phyloP scores from a whole-genome alignment of 1,284 basidiomycete genomes.

The Thecaphora thlaspeos region DNA sequence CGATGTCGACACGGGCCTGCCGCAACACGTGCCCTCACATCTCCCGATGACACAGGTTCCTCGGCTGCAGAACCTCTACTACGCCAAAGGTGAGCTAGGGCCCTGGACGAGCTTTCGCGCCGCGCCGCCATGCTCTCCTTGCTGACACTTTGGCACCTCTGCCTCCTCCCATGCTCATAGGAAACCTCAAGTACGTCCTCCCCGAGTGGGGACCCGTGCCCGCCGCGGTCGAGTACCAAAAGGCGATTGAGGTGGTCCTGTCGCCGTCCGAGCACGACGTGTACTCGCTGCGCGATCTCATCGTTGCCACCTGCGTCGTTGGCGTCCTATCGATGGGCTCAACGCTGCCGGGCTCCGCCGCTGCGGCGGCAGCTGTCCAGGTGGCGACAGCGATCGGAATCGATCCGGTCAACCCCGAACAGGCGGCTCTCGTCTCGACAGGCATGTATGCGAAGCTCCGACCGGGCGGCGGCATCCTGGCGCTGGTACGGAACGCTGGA shows the following conservation, averaged over 20 bases:
- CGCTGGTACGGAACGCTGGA: constrained; percentile 43
- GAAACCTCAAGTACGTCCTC: constrained; percentile 59
- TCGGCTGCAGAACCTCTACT: constrained; percentile 61
- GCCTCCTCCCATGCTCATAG: not conserved
- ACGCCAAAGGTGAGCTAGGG: constrained; percentile 57
- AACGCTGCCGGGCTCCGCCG: constrained; percentile 37
- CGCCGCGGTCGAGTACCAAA: constrained; percentile 59
- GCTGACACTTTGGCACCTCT: no score
- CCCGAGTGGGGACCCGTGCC: constrained; percentile 35
- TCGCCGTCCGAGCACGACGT: constrained; percentile 28
- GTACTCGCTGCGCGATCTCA: constrained; percentile 44
- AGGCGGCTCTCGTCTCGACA: constrained; percentile 24
- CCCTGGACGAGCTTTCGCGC: no score
- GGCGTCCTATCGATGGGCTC: constrained; percentile 47
- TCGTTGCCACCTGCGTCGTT: constrained; percentile 47
- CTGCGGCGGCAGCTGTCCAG: constrained; percentile 30
- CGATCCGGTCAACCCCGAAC: constrained; percentile 29
- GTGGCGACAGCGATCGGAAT: constrained; percentile 41
- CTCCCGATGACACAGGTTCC: constrained; percentile 59
- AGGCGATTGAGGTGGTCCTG: constrained; percentile 54
- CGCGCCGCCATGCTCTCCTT: not conserved
- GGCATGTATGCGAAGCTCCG: constrained; percentile 38
- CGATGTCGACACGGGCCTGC: constrained; percentile 6
- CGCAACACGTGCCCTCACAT: constrained; percentile 28
- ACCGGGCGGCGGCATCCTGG: constrained; percentile 42